Base-by-base conservation (phyloP, 805 yeast species). In the Metschnikowia gruessii region DNA sequence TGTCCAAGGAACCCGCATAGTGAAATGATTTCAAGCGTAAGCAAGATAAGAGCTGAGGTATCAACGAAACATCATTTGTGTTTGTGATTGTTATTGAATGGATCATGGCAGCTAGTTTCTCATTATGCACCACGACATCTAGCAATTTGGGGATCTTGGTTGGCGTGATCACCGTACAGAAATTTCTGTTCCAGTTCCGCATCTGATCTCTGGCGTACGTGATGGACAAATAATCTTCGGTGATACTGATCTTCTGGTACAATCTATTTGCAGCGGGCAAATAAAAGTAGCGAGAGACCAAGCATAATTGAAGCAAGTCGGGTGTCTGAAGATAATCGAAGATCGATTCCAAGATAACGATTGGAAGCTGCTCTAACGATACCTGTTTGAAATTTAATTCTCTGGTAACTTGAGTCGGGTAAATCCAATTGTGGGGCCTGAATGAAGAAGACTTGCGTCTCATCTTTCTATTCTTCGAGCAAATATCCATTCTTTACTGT, bases 221-320 rank as follows among this genome's bases (percentile, higher is more conserved):
- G 9, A 45, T 37, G 7, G 50, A 45, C 31, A 40, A 44, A 18
- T 9, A 15, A 18, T 57, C 56, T 15, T 42, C 53, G 8, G 56
- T 48, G 17, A 66, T 49, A 2, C 60, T 50, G 10, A 65, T 53
- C 26, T 52, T 55, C 13, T 49, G 46, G 49, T 65, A 64, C 11
- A 66, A 39, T 24, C 58, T 52, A 21, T 46, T 46, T 1, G 56
- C 56, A 1, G 69, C 66, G 2, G 65, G 67, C 15, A 60, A 46
- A 42, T 62, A 64, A n/a, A 63, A 53, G 38, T 49, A 42, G 29
- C 55, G 50, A 36, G 62, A 55, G 4, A 58, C 42, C 5, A 55
- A 28, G 28, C 64, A 58, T 7, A 62, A 36, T 19, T 46, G 56
- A 18, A 62, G 49, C 22, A 66, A 50, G 40, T 63, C 65, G 8